These are phyloP conservation scores for Naganishia sp. DNA, from an alignment of 1,284 basidiomycete genomes.

Conservation along the genomic window DNA sequence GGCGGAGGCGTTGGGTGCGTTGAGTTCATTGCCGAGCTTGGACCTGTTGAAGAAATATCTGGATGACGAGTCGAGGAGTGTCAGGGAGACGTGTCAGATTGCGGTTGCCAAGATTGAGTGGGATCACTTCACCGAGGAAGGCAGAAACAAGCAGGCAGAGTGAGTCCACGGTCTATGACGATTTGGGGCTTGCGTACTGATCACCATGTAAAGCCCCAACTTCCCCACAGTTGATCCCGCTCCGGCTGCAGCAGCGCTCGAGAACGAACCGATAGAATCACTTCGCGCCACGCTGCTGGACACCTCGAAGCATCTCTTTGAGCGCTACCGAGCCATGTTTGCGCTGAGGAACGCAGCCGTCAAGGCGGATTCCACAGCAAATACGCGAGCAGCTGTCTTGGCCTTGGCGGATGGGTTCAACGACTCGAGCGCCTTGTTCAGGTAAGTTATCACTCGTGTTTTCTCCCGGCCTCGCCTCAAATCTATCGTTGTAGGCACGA, in stretches of 20 bases:
- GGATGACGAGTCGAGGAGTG: slow-evolving; percentile 71
- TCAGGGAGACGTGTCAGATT: slow-evolving; percentile 97
- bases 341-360: slow-evolving; percentile 82
- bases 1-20: slow-evolving; percentile 96
- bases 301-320: slow-evolving; percentile 73
- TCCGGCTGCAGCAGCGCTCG: slow-evolving; percentile 58
- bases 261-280: slow-evolving; percentile 47
- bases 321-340: slow-evolving; percentile 98
- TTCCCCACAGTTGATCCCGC: slow-evolving; percentile 92
- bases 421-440: slow-evolving; percentile 86
- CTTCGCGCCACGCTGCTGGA: slow-evolving; percentile 72
- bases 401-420: slow-evolving; percentile 87
- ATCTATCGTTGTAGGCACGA: slow-evolving; percentile 69
- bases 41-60: slow-evolving; percentile 73
- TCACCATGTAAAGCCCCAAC: slow-evolving; percentile 59
- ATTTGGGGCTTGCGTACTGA: not conserved
- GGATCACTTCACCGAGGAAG: slow-evolving; percentile 65
- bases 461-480: no score
- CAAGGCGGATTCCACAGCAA: slow-evolving; percentile 4
- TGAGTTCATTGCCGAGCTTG: slow-evolving; percentile 69
- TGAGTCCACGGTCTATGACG: slow-evolving; percentile 25
- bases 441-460: slow-evolving; percentile 59
- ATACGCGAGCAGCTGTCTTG: slow-evolving; percentile 67
- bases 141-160: slow-evolving; percentile 48
- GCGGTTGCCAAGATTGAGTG: slow-evolving; percentile 93